Evolutionary conservation across 177 flowering plant species (phyloP), one percentile per base, ranked within the genome.

Genomic region (Vitis hybrid): DNA sequence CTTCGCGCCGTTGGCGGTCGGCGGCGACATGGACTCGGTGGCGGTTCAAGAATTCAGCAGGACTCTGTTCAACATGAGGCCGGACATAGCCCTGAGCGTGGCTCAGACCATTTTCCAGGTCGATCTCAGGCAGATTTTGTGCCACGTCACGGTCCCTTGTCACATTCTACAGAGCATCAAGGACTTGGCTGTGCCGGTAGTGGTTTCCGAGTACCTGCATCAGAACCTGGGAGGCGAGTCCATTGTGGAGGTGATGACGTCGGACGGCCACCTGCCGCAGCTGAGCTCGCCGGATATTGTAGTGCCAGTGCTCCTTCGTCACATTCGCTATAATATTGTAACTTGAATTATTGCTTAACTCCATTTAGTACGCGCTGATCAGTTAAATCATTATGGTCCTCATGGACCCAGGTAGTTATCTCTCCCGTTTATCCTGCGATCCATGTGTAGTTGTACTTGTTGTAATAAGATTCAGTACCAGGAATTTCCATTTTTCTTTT

Each of bases 201-300:
- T 75, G 41, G 90, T 90, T 9, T 79, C 98, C 1, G 98, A 93
- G 76, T 93, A 80, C 67, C 77, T 91, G n/a, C 97, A 93, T 74
- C 82, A 71, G 70, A 69, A 85, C 58, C 84, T 93, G 6, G 92
- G 88, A 50, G 84, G 90, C 8, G 81, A 82, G 9, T 91, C 98
- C 6, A 80, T 91, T 13, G 93, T 93, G 0, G 98, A 93, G 78
- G 90, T 91, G 60, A 89, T 89, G 89, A n/a, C 85, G 0, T 82
- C 97, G 2, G 97, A 91, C 41, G 98, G 98, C 1, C 98, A 93
- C 64, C 80, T 93, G 7, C 98, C 98, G 1, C 98, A 91, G 79
- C 63, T 93, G 68, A 93, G 98, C 84, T 87, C 92, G 20, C 98
- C 97, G 65, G 95, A 90, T 50, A 72, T 82, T 21, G 91, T 87